Evolutionary conservation across 2,329 filamentous ascomycete genomes (phyloP).

Genomic region (Lasiodiplodia theobromae): DNA sequence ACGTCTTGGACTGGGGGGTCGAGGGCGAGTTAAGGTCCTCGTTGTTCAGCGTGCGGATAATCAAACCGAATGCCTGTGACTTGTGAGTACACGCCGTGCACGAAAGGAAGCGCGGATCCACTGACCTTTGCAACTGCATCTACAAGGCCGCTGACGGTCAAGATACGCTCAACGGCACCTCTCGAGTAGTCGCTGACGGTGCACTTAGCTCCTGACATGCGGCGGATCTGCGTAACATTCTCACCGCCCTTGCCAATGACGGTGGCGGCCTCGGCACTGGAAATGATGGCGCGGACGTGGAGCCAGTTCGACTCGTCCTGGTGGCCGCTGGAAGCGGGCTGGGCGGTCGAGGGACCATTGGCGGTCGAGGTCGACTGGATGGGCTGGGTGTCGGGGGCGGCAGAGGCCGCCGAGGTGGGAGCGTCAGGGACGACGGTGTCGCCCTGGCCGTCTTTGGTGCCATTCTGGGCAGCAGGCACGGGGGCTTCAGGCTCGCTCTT

Average conservation of each 20-base stretch:
- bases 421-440: conserved; percentile 74
- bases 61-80: conserved; percentile 87
- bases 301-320: conserved; percentile 97
- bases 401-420: conserved; percentile 60
- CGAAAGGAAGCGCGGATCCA: conserved; percentile 29
- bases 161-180: conserved; percentile 94
- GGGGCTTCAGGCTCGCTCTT: conserved; percentile 31
- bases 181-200: conserved; percentile 98
- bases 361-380: conserved; percentile 64
- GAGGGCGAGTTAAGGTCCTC: conserved; percentile 89
- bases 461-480: conserved; percentile 45
- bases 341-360: conserved; percentile 57
- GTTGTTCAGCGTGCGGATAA: conserved; percentile 97
- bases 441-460: conserved; percentile 65
- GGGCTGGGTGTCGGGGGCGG: conserved; percentile 60
- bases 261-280: conserved; percentile 94
- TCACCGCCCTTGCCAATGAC: conserved; percentile 99
- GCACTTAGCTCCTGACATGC: conserved; percentile 95
- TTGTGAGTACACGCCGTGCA: conserved; percentile 40
- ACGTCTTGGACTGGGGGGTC: conserved; percentile 93
- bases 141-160: conserved; percentile 95
- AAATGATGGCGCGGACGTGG: conserved; percentile 95
- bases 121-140: conserved; percentile 94
- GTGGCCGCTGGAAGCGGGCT: conserved; percentile 53
- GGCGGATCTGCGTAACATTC: conserved; percentile 96